A percentile compares a stretch with the other conserved stretches of the same genome.
phyloP scores from a whole-genome alignment of 768 basidiomycete species.

The Rhodotorula taiwanensis region DNA sequence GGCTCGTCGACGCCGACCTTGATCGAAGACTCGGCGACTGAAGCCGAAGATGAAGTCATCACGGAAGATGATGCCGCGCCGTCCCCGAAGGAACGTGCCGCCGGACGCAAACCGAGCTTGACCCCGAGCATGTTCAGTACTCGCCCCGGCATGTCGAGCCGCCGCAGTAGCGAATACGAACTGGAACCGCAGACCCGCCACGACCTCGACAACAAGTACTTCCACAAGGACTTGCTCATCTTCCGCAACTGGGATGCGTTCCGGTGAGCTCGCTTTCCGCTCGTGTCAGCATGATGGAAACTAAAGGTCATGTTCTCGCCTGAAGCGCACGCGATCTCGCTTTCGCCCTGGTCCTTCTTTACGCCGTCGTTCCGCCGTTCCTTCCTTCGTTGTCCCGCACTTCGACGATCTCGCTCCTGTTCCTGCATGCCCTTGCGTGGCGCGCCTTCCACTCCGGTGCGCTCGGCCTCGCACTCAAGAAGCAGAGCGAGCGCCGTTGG shows the following conservation, averaged over 20 bases:
- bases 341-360: constrained; percentile 65
- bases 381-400: constrained; percentile 55
- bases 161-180: too few relatives aligned
- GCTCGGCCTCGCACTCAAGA: constrained; percentile 71
- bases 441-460: constrained; percentile 79
- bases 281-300: neutral
- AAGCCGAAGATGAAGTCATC: constrained; percentile 44
- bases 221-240: constrained; percentile 76
- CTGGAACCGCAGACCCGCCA: constrained; percentile 51
- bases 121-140: neutral
- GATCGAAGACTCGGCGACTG: neutral
- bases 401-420: constrained; percentile 61
- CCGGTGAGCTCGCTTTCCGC: constrained; percentile 55
- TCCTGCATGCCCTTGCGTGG: constrained; percentile 77
- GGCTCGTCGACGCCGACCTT: constrained; percentile 2
- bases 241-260: constrained; percentile 75
- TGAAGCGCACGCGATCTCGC: constrained; percentile 77
- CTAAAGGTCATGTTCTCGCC: constrained; percentile 14
- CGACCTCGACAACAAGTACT: constrained; percentile 82
- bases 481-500: constrained; percentile 79
- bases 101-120: neutral
- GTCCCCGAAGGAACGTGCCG: neutral
- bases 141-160: too few relatives aligned
- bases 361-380: constrained; percentile 57
- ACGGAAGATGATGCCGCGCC: neutral